A percentile compares a stretch with the other conserved stretches of the same genome.
Conservation (phyloP, 352 stramenopile species). For the Phytophthora pistaciae region DNA sequence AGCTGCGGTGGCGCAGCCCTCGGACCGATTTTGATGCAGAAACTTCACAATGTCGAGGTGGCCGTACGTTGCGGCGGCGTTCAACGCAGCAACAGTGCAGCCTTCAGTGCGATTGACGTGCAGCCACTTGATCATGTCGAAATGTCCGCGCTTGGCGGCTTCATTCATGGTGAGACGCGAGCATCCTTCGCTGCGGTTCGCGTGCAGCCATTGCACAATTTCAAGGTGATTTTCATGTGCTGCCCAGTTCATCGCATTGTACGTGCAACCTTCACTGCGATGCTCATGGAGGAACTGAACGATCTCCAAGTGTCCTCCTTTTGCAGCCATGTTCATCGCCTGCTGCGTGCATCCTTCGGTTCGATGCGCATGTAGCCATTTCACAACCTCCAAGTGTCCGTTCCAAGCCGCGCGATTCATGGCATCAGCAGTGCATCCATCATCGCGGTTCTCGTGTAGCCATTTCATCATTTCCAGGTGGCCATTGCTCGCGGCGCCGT, state of each 20-base stretch:
- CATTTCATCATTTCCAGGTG: constrained; percentile 40
- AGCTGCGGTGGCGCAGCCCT: constrained; percentile 40
- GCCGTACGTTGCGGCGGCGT: constrained; percentile 37
- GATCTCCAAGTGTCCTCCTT: constrained; percentile 36
- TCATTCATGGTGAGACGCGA: constrained; percentile 43
- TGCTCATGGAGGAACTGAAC: constrained; percentile 42
- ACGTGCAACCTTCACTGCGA: constrained; percentile 39
- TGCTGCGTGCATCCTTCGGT: constrained; percentile 39
- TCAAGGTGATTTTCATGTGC: constrained; percentile 35
- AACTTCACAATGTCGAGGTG: constrained; percentile 43
- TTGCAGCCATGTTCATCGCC: constrained; percentile 45
- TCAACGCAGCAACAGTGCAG: constrained; percentile 37
- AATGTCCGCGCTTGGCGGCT: constrained; percentile 36
- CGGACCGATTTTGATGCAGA: constrained; percentile 37
- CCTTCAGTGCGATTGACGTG: constrained; percentile 36
- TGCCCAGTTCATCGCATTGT: constrained; percentile 46
- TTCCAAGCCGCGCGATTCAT: constrained; percentile 45
- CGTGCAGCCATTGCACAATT: constrained; percentile 37
- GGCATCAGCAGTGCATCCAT: constrained; percentile 39
- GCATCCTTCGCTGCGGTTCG: constrained; percentile 40
- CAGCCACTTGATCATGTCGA: constrained; percentile 38
- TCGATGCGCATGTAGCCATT: constrained; percentile 34
- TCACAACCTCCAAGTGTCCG: constrained; percentile 33
- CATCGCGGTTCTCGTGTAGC: constrained; percentile 33
- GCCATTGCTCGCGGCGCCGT: constrained; percentile 33